A percentile compares a stretch with the other conserved stretches of the same genome.
Evolutionary conservation across 768 basidiomycete species (phyloP).

Genomic region (Trametes cingulata): DNA sequence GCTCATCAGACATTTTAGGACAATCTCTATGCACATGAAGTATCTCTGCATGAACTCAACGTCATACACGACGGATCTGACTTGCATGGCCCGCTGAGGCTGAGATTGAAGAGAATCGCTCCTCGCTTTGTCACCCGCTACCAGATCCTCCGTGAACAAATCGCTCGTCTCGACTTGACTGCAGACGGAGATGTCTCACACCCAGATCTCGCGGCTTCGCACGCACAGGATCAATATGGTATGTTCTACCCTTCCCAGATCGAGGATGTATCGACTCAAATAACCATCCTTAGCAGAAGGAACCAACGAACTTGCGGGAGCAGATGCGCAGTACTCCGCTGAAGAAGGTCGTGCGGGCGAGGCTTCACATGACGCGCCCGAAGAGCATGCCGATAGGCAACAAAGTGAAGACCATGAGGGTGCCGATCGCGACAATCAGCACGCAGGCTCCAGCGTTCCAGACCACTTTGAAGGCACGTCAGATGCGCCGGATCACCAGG

Average conservation of each 20-base stretch:
- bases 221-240: constrained; percentile 21
- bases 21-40: constrained; percentile 65
- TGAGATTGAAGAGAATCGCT: constrained; percentile 46
- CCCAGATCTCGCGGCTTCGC: neutral
- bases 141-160: constrained; percentile 60
- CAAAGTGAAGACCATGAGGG: neutral
- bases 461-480: too few relatives aligned
- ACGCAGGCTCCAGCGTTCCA: too few relatives aligned
- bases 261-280: too few relatives aligned
- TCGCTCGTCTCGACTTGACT: constrained; percentile 41
- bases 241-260: constrained; percentile 16
- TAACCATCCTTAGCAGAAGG: too few relatives aligned
- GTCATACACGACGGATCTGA: constrained; percentile 67
- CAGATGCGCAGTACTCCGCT: too few relatives aligned
- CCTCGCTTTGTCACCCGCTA: constrained; percentile 72
- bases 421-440: too few relatives aligned
- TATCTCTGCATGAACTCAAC: constrained; percentile 72
- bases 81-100: constrained; percentile 61
- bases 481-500: too few relatives aligned
- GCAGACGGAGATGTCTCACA: constrained; percentile 18
- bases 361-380: neutral
- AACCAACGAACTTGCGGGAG: too few relatives aligned
- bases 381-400: neutral
- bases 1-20: constrained; percentile 47
- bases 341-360: too few relatives aligned